Evolutionary conservation across 768 basidiomycete species (phyloP).

Genomic region (Glaciozyma martinii): DNA sequence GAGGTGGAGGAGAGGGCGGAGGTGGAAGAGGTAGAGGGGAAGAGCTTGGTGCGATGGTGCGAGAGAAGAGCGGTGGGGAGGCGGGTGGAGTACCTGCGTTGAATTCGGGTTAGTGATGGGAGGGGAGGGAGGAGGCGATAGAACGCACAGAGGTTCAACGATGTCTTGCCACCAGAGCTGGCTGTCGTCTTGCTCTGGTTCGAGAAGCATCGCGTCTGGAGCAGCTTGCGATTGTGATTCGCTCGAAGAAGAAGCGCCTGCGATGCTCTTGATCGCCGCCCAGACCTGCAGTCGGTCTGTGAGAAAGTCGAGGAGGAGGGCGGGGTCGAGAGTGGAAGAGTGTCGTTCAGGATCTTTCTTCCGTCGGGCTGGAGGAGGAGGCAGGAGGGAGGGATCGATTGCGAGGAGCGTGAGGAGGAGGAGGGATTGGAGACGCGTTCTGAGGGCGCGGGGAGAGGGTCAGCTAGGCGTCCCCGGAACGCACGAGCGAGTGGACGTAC

Average conservation of each 20-base stretch:
- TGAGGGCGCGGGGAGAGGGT: neutral
- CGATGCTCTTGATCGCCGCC: constrained; percentile 23
- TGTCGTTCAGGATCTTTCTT: constrained; percentile 24
- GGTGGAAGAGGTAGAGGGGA: constrained; percentile 14
- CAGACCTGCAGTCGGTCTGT: constrained; percentile 29
- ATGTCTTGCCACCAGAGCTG: constrained; percentile 26
- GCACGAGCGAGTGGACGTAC: neutral
- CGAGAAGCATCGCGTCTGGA: neutral
- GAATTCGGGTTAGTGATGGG: too few species aligned
- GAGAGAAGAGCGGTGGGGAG: constrained; percentile 1
- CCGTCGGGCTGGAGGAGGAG: constrained; percentile 1
- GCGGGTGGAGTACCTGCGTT: constrained; percentile 4
- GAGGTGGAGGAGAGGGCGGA: constrained; percentile 5
- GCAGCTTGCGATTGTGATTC: neutral
- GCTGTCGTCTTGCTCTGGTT: constrained; percentile 8
- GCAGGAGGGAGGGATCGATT: neutral
- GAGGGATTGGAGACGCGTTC: constrained; percentile 26
- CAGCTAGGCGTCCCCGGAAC: too few species aligned
- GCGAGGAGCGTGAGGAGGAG: constrained; percentile 22
- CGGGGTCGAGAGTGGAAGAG: constrained; percentile 22
- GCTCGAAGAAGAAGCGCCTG: neutral
- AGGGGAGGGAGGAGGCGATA: neutral
- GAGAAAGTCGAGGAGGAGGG: constrained; percentile 27
- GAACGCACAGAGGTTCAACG: constrained; percentile 25
- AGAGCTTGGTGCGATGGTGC: constrained; percentile 29